Evolutionary conservation across 2,329 filamentous ascomycete genomes (phyloP).

Genomic region (Penicillium sp.): DNA sequence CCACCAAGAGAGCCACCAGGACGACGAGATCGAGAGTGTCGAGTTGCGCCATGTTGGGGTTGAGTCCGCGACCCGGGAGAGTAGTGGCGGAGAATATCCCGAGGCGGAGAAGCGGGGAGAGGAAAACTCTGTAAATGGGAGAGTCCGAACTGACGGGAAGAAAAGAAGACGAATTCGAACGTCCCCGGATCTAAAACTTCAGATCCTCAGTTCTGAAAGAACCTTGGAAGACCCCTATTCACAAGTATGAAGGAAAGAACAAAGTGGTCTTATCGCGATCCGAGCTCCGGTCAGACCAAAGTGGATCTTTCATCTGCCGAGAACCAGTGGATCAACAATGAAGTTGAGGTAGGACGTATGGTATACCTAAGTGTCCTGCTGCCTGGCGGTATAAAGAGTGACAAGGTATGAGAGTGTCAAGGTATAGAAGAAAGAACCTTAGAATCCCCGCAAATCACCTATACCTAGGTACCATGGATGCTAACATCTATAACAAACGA

Average conservation of each 20-base stretch:
- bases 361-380: no score
- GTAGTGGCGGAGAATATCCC: not conserved
- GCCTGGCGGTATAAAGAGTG: no score
- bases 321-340: not conserved
- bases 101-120: not conserved
- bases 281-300: conserved; percentile 9
- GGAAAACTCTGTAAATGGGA: not conserved
- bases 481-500: not conserved
- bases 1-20: conserved; percentile 75
- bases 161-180: not conserved
- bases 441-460: not conserved
- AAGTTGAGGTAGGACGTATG: not conserved
- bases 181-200: not conserved
- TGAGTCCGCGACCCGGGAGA: not conserved
- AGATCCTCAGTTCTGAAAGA: not conserved
- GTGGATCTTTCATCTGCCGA: conserved; percentile 16
- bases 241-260: conserved; percentile 8
- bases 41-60: conserved; percentile 73
- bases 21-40: conserved; percentile 94
- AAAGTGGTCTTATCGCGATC: conserved; percentile 19
- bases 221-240: conserved; percentile 9
- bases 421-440: not conserved
- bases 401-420: no score
- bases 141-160: not conserved
- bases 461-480: not conserved